Conservation (phyloP, 2,329 filamentous ascomycete genomes). For the Gliomastix tumulicola region DNA sequence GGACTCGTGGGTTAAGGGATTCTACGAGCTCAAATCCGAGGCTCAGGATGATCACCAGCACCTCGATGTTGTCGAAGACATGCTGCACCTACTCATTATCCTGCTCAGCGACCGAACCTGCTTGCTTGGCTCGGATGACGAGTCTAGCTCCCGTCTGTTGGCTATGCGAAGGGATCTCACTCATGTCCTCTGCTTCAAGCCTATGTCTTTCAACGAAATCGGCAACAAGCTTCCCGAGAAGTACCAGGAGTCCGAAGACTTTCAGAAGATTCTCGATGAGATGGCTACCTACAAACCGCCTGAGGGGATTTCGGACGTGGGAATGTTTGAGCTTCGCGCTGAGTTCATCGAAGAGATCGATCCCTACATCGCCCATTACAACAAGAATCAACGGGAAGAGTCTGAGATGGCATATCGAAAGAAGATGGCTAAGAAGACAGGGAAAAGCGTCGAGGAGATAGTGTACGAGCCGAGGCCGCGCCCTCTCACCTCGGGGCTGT, state of each 20-base stretch:
- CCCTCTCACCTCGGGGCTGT: conserved; percentile 69
- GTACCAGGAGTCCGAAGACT: conserved; percentile 82
- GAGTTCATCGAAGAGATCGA: conserved; percentile 85
- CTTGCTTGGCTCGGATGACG: conserved; percentile 62
- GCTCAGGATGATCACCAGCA: conserved; percentile 83
- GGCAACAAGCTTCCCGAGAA: conserved; percentile 81
- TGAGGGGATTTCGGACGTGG: conserved; percentile 85
- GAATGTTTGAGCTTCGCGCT: conserved; percentile 86
- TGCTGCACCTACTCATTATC: conserved; percentile 88
- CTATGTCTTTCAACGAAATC: conserved; percentile 89
- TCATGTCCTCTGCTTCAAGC: conserved; percentile 93
- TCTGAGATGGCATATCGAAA: conserved; percentile 84
- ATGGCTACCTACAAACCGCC: conserved; percentile 87
- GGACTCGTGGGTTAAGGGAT: conserved; percentile 76
- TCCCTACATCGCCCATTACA: conserved; percentile 93
- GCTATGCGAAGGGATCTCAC: conserved; percentile 84
- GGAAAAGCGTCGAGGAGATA: conserved; percentile 72
- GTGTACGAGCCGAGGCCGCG: conserved; percentile 86
- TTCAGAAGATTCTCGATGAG: conserved; percentile 74
- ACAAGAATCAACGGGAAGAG: conserved; percentile 94
- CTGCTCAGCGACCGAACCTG: conserved; percentile 83
- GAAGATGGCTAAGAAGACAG: conserved; percentile 80
- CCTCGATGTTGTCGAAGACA: conserved; percentile 90
- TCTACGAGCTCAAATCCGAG: conserved; percentile 65
- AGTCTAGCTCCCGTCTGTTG: conserved; percentile 56